Conservation (phyloP, 1,139 yeast species). For the Diutina mesorugosa region DNA sequence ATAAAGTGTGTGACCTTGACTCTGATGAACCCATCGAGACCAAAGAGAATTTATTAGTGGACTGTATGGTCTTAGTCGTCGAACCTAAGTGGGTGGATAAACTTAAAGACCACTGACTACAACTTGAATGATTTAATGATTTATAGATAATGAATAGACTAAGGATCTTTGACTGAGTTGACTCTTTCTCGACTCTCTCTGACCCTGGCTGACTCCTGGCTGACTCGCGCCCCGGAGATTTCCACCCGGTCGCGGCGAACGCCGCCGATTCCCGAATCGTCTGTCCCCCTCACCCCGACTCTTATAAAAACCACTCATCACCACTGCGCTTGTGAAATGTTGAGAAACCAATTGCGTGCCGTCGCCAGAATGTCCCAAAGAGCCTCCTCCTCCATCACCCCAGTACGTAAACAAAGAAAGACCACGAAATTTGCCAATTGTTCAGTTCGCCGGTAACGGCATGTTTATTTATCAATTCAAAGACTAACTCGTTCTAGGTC, state of each 20-base stretch:
- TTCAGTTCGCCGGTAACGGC: neutral
- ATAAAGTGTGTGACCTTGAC: neutral
- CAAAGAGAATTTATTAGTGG: constrained; percentile 17
- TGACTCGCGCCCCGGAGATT: neutral
- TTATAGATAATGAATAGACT: no score
- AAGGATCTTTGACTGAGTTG: no score
- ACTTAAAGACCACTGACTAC: neutral
- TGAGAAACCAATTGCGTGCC: neutral
- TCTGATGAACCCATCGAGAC: constrained; percentile 9
- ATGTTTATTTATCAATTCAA: neutral
- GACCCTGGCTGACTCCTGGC: neutral
- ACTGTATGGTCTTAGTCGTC: constrained; percentile 29
- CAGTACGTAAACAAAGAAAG: neutral
- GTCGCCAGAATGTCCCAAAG: neutral
- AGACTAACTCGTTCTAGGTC: neutral
- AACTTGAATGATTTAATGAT: no score
- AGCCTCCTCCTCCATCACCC: neutral
- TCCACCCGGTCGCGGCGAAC: neutral
- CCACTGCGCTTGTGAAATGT: neutral
- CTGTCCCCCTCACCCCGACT: neutral
- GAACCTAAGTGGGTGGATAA: constrained; percentile 32
- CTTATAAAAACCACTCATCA: neutral
- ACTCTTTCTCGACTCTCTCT: neutral
- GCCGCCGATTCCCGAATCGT: neutral
- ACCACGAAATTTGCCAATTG: neutral